Conservation (phyloP, 2,329 filamentous ascomycete genomes). For the Aspergillus hortae region DNA sequence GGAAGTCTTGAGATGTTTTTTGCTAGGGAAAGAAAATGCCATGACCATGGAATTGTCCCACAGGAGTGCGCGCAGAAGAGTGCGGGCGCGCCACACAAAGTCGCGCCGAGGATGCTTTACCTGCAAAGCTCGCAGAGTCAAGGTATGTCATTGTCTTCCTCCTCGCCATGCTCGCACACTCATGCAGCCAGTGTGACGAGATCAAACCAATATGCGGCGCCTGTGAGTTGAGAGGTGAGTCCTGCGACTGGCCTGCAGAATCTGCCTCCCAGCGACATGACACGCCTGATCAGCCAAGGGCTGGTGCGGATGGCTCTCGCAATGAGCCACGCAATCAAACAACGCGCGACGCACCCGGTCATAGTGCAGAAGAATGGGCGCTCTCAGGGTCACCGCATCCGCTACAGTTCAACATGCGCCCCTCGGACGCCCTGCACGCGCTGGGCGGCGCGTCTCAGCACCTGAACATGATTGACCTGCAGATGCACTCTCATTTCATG, state of each 20-base stretch:
- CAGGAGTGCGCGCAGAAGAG: background rate
- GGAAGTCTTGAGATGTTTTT: background rate
- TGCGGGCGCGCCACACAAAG: constrained; percentile 20
- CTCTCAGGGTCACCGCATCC: constrained; percentile 5
- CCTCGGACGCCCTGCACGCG: background rate
- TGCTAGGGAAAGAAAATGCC: background rate
- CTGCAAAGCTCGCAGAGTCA: constrained; percentile 23
- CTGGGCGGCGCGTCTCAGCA: background rate
- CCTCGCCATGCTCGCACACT: background rate
- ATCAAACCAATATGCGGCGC: constrained; percentile 20
- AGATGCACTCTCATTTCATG: constrained; percentile 16
- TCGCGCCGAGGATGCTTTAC: constrained; percentile 22
- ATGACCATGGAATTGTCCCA: background rate
- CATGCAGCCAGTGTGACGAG: constrained; percentile 21
- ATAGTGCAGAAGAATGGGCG: background rate
- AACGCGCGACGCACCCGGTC: background rate
- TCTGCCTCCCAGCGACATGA: background rate
- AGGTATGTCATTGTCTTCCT: constrained; percentile 12
- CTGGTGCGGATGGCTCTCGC: background rate
- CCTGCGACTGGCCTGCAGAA: constrained; percentile 13
- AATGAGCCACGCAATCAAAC: background rate
- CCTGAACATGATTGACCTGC: constrained; percentile 19
- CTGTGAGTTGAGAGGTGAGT: constrained; percentile 13
- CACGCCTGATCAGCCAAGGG: background rate
- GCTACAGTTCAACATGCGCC: constrained; percentile 9